These are phyloP conservation scores for Colletotrichum gigasporum DNA, from an alignment of 2,329 filamentous ascomycete species.

Conservation along the genomic window DNA sequence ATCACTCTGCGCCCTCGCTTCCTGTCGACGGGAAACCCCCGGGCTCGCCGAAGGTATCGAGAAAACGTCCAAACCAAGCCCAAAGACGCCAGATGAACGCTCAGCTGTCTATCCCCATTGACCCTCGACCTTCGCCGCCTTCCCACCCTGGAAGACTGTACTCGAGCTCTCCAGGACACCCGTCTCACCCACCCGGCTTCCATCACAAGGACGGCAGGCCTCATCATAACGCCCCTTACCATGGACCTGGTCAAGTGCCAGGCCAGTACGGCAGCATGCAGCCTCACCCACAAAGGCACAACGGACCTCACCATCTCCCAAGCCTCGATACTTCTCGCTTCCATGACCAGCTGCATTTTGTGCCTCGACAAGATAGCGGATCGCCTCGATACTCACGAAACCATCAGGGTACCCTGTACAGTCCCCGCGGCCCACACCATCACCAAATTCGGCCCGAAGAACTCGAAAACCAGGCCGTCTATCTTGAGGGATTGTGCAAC, in stretches of 20 bases:
- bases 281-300: conserved; percentile 36
- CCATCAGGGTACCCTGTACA: conserved; percentile 42
- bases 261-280: conserved; percentile 1
- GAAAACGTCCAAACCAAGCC: conserved; percentile 69
- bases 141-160: conserved; percentile 40
- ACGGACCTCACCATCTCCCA: conserved; percentile 35
- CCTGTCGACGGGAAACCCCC: conserved; percentile 47
- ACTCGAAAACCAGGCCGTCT: conserved; percentile 54
- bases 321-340: background rate
- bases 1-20: conserved; percentile 18
- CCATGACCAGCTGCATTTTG: conserved; percentile 1
- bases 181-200: conserved; percentile 32
- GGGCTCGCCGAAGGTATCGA: conserved; percentile 41
- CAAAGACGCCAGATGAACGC: conserved; percentile 71
- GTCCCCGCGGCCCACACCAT: conserved; percentile 40
- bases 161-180: conserved; percentile 40
- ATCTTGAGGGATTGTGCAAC: conserved; percentile 59
- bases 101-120: conserved; percentile 65
- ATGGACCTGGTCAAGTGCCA: background rate
- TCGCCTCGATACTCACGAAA: conserved; percentile 17
- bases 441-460: conserved; percentile 51
- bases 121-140: conserved; percentile 50
- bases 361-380: conserved; percentile 8
- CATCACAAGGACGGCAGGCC: background rate
- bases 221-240: background rate